These are phyloP conservation scores for Aspergillus aculeatinus DNA, from an alignment of 2,329 filamentous ascomycete genomes.

Conservation along the genomic window DNA sequence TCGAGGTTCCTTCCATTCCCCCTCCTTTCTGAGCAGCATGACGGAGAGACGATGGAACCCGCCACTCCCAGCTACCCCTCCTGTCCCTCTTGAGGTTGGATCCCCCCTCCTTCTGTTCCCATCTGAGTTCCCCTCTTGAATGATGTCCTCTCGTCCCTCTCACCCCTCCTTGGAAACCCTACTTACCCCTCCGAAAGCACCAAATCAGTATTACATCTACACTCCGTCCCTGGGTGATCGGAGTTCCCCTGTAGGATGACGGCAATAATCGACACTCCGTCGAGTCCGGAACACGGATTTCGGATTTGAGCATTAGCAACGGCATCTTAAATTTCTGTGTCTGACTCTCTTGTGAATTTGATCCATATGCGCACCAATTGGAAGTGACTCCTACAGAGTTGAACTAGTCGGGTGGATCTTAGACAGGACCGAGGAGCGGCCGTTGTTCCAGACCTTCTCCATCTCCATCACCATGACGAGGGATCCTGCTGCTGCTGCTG, in stretches of 20 bases:
- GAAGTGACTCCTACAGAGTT: constrained; percentile 3
- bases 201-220: neutral
- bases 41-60: neutral
- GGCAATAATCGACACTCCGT: neutral
- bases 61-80: constrained; percentile 6
- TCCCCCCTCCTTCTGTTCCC: neutral
- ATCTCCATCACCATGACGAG: constrained; percentile 9
- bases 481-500: neutral
- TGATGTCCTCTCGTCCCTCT: neutral
- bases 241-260: neutral
- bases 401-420: constrained; percentile 14
- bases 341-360: neutral
- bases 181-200: neutral
- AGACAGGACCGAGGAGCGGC: constrained; percentile 9
- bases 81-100: neutral
- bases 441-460: constrained; percentile 18
- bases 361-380: constrained; percentile 1
- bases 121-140: neutral
- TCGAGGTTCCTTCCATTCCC: neutral
- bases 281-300: neutral
- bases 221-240: neutral
- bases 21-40: neutral
- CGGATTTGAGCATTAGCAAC: constrained; percentile 8
- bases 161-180: constrained; percentile 3
- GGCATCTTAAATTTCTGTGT: neutral